Conservation (phyloP, 768 basidiomycete species). For the Tricholoma furcatifolium region DNA sequence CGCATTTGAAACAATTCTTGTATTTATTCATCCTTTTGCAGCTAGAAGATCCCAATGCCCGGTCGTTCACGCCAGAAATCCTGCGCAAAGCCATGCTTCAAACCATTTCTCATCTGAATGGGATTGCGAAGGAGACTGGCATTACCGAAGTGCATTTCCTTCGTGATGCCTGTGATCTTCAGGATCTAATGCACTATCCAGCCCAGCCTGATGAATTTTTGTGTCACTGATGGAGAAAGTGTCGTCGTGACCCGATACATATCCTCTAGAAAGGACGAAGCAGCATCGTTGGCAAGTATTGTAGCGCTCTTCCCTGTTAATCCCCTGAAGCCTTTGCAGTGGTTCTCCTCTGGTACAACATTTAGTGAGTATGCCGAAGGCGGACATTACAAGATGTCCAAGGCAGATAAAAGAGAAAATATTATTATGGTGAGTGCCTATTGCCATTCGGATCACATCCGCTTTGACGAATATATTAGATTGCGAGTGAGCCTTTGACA, state of each 20-base stretch:
- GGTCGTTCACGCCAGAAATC: slow-evolving; percentile 65
- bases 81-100: slow-evolving; percentile 86
- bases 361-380: slow-evolving; percentile 89
- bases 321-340: slow-evolving; percentile 39
- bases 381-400: slow-evolving; percentile 93
- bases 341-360: slow-evolving; percentile 94
- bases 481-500: slow-evolving; percentile 92
- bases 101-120: slow-evolving; percentile 80
- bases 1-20: neutral
- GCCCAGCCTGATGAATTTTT: slow-evolving; percentile 94
- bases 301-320: neutral
- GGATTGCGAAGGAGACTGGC: slow-evolving; percentile 67
- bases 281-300: slow-evolving; percentile 74
- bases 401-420: slow-evolving; percentile 92
- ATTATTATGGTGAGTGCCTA: slow-evolving; percentile 74
- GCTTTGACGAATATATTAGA: slow-evolving; percentile 34
- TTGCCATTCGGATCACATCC: neutral
- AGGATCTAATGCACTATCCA: slow-evolving; percentile 27
- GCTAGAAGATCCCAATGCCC: slow-evolving; percentile 80
- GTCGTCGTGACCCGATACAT: slow-evolving; percentile 96
- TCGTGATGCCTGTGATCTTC: neutral
- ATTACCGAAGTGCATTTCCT: slow-evolving; percentile 59
- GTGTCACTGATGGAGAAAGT: slow-evolving; percentile 92
- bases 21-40: slow-evolving; percentile 26
- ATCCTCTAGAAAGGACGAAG: slow-evolving; percentile 87